Conservation (phyloP, 352 stramenopile genomes). For the Pythium apleroticum region DNA sequence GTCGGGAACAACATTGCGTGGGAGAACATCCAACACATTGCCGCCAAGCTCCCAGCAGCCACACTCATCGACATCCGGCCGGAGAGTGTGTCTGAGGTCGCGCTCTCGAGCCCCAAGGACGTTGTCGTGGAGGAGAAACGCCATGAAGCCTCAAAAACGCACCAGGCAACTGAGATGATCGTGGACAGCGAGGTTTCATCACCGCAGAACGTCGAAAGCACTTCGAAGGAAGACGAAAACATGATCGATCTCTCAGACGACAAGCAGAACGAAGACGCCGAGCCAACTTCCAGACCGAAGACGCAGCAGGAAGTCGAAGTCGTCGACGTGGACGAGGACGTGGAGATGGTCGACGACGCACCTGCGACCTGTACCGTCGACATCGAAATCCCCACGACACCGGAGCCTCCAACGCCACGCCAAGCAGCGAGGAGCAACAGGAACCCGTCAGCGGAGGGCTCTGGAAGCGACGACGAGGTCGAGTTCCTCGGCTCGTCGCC, state of each 20-base stretch:
- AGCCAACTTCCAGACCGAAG: not conserved
- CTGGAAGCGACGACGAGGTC: conserved; percentile 20
- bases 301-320: not conserved
- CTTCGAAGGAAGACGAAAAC: not conserved
- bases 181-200: not conserved
- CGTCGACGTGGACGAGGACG: conserved; percentile 2
- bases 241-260: not conserved
- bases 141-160: no score
- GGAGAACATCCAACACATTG: conserved; percentile 10
- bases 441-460: not conserved
- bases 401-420: not conserved
- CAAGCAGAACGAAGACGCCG: not conserved
- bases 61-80: conserved; percentile 3
- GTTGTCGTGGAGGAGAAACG: not conserved
- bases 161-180: not conserved
- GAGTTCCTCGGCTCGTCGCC: conserved; percentile 19
- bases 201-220: not conserved
- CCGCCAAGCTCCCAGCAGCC: conserved; percentile 2
- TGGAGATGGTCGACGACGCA: conserved; percentile 4
- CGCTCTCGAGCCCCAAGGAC: not conserved
- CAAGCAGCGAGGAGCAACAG: not conserved
- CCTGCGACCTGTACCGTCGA: not conserved
- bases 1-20: conserved; percentile 9
- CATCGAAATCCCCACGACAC: not conserved
- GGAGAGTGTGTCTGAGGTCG: not conserved